Percentiles rank a stretch among this genome's conserved stretches.
Evolutionary conservation across 1,139 yeast genomes (phyloP).

Genomic region (Lodderomyces theae): DNA sequence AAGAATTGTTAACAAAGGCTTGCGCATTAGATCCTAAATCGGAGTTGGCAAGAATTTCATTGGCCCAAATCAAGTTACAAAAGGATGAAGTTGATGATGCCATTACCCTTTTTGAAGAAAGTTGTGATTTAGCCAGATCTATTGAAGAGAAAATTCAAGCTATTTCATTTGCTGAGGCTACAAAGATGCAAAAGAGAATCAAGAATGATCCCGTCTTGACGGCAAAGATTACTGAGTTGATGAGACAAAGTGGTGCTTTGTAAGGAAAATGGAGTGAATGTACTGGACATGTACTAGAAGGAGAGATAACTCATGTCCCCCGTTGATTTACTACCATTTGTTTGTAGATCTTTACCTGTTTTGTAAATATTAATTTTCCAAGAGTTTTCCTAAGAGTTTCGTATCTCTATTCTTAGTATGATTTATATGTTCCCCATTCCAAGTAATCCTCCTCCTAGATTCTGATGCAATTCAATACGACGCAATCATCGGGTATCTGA

Average conservation of each 20-base stretch:
- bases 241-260: constrained; percentile 30
- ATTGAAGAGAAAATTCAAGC: constrained; percentile 89
- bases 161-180: constrained; percentile 88
- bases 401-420: too few relatives aligned
- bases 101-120: constrained; percentile 73
- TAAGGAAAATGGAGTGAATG: too few relatives aligned
- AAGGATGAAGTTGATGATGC: constrained; percentile 83
- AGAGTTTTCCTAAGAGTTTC: too few relatives aligned
- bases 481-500: neutral
- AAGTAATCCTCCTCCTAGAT: too few relatives aligned
- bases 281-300: neutral
- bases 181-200: constrained; percentile 74
- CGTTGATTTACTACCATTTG: neutral
- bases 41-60: constrained; percentile 83
- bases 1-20: constrained; percentile 69
- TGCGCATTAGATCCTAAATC: constrained; percentile 80
- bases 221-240: constrained; percentile 43
- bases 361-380: neutral
- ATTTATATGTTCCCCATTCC: too few relatives aligned
- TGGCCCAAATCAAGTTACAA: constrained; percentile 89
- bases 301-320: neutral
- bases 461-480: neutral
- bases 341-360: neutral
- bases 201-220: constrained; percentile 63
- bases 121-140: constrained; percentile 78